Percentiles rank a stretch among this genome's conserved stretches.
Conservation (phyloP, 805 yeast species). For the Starmerella khaoyaiensis region DNA sequence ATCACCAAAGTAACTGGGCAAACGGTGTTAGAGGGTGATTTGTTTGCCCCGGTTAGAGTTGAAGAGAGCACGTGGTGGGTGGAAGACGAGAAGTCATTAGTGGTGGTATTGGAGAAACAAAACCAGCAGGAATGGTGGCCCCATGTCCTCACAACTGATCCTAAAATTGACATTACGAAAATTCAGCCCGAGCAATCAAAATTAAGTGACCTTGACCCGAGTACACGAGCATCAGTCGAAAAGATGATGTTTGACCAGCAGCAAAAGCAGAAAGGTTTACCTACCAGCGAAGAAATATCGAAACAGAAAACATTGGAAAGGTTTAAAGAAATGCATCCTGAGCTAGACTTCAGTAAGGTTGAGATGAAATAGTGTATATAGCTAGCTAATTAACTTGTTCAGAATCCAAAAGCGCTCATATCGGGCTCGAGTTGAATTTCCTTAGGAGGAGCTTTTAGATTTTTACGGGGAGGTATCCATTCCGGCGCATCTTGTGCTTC, state of each 20-base stretch:
- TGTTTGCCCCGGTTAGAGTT: conserved; percentile 26
- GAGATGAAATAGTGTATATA: conserved; percentile 11
- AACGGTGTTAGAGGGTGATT: conserved; percentile 26
- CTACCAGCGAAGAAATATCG: conserved; percentile 30
- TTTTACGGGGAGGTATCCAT: conserved; percentile 31
- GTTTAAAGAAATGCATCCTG: conserved; percentile 35
- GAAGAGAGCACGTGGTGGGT: conserved; percentile 35
- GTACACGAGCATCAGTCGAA: conserved; percentile 34
- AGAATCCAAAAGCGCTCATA: conserved; percentile 59
- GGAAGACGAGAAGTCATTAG: conserved; percentile 30
- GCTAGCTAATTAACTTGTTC: conserved; percentile 14
- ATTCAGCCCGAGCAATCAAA: conserved; percentile 33
- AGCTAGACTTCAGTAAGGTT: conserved; percentile 32
- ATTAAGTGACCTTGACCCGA: conserved; percentile 32
- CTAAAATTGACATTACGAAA: conserved; percentile 32
- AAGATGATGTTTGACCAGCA: conserved; percentile 38
- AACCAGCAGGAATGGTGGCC: conserved; percentile 37
- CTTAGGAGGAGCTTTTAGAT: conserved; percentile 35
- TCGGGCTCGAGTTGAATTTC: conserved; percentile 56
- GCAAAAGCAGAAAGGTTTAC: conserved; percentile 31
- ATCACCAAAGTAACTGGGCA: conserved; percentile 21
- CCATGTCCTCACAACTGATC: conserved; percentile 32
- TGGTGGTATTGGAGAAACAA: conserved; percentile 29
- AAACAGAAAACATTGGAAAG: conserved; percentile 28
- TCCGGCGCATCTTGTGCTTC: conserved; percentile 28